phyloP scores from a whole-genome alignment of 2,329 filamentous ascomycete genomes.

The Exserohilum rostratum region DNA sequence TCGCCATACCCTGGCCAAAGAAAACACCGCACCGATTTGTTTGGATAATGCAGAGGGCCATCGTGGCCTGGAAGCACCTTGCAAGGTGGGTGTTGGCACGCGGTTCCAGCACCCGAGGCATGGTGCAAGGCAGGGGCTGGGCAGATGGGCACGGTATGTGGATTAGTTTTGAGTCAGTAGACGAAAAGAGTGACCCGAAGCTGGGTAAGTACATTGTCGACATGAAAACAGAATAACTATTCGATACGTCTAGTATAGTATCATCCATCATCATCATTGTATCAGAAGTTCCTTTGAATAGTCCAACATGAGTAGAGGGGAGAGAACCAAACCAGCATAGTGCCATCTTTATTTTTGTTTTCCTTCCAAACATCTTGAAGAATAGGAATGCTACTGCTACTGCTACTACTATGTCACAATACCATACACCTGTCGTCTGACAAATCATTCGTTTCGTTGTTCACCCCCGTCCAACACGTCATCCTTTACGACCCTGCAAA shows the following conservation, averaged over 20 bases:
- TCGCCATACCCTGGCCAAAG: background rate
- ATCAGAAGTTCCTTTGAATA: background rate
- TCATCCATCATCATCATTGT: background rate
- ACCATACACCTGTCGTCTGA: background rate
- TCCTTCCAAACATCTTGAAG: background rate
- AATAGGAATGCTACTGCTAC: too few species aligned
- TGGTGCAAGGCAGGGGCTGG: background rate
- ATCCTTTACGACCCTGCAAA: conserved; percentile 62
- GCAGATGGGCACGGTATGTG: background rate
- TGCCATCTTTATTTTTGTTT: background rate
- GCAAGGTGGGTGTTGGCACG: conserved; percentile 12
- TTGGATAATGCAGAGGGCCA: background rate
- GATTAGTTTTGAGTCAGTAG: background rate
- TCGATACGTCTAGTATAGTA: background rate
- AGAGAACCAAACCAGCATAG: background rate
- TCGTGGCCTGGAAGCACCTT: conserved; percentile 1
- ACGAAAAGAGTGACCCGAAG: background rate
- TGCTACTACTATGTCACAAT: too few species aligned
- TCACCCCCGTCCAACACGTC: conserved; percentile 31
- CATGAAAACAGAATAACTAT: background rate
- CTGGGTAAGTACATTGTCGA: background rate
- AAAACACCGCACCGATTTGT: background rate
- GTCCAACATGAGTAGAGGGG: background rate
- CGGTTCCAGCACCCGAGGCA: conserved; percentile 16
- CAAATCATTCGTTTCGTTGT: background rate